Conservation (phyloP, 352 stramenopile species). For the Pythium volutum region DNA sequence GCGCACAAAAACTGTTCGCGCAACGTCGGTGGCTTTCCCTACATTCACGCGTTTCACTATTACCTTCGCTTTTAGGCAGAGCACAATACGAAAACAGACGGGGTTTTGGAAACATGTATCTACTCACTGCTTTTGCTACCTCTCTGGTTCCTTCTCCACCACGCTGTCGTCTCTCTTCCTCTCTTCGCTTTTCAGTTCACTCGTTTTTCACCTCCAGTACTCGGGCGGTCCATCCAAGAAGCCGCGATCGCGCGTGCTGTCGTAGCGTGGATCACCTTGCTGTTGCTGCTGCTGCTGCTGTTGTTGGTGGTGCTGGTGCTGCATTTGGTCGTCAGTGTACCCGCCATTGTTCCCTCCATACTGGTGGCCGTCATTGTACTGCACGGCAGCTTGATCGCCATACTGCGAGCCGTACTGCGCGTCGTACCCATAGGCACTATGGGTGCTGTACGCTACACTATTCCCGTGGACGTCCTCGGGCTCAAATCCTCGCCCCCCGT, state of each 20-base stretch:
- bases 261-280: conserved; percentile 4
- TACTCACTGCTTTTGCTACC: not conserved
- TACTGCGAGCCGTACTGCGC: conserved; percentile 29
- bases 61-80: conserved; percentile 55
- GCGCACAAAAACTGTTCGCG: conserved; percentile 48
- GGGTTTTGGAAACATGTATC: too few relatives aligned
- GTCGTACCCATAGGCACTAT: conserved; percentile 27
- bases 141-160: not conserved
- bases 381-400: conserved; percentile 17
- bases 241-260: conserved; percentile 12
- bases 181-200: too few relatives aligned
- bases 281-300: conserved; percentile 16
- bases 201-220: conserved; percentile 21
- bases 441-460: not conserved
- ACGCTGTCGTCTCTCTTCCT: not conserved
- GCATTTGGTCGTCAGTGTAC: conserved; percentile 16
- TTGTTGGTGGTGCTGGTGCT: conserved; percentile 15
- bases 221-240: conserved; percentile 23
- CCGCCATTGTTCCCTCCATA: conserved; percentile 13
- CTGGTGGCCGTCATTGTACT: conserved; percentile 10
- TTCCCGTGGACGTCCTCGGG: conserved; percentile 47
- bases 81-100: too few relatives aligned
- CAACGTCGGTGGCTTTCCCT: conserved; percentile 66
- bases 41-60: conserved; percentile 78
- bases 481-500: conserved; percentile 55